These are phyloP conservation scores for Musa schizocarpa DNA, from an alignment of 176 grass and related monocot species.

Conservation along the genomic window DNA sequence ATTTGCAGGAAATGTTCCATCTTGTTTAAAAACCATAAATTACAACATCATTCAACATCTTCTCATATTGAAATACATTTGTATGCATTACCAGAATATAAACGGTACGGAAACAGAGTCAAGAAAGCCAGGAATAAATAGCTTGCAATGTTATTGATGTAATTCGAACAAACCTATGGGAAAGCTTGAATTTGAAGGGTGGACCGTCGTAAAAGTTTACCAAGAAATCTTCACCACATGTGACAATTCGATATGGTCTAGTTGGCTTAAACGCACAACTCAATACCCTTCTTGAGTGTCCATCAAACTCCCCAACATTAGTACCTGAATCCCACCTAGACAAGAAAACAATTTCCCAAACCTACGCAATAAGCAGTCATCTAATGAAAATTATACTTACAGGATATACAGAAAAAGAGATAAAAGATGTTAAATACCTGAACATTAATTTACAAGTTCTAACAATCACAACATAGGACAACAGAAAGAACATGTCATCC, in stretches of 20 bases:
- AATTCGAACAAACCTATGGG: slow-evolving; percentile 44
- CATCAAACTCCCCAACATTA: slow-evolving; percentile 89
- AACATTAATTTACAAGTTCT: no score
- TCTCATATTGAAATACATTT: no score
- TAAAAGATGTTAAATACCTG: no score
- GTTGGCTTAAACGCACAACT: slow-evolving; percentile 98
- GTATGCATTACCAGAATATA: no score
- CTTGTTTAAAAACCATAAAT: no score
- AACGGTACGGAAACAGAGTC: neutral
- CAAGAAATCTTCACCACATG: slow-evolving; percentile 95
- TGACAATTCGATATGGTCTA: slow-evolving; percentile 76
- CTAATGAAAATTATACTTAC: neutral
- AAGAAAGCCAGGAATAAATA: neutral
- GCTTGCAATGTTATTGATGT: neutral
- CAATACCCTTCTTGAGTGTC: slow-evolving; percentile 85
- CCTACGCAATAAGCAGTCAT: neutral
- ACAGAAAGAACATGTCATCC: no score
- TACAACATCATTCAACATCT: no score
- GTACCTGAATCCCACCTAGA: slow-evolving; percentile 93
- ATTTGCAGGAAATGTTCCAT: no score
- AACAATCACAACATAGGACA: no score
- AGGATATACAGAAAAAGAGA: neutral
- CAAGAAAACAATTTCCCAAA: slow-evolving; percentile 14
- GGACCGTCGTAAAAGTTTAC: slow-evolving; percentile 91
- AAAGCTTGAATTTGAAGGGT: slow-evolving; percentile 95